Base-by-base conservation (phyloP, 2,329 filamentous ascomycete genomes). In the Macrophomina pseudophaseolina region DNA sequence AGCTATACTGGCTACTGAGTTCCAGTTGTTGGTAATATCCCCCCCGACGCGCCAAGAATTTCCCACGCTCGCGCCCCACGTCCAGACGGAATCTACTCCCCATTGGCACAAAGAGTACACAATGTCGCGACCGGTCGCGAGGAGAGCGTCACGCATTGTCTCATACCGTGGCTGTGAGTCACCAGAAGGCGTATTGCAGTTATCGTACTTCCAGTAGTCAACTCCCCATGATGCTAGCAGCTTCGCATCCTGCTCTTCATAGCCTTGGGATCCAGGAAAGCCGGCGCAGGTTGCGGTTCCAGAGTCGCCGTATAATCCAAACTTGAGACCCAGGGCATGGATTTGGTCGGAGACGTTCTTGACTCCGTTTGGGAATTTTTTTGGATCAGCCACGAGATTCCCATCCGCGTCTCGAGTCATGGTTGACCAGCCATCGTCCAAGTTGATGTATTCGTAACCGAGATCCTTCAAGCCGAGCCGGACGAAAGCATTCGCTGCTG, bases 301-400 rank as follows among this genome's bases (percentile, higher is more conserved):
- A 2, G 73, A 78, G 35, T 76, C 76, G 14, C 74, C 76, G 69
- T 81, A 81, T 68, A 80, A 79, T 14, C 79, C 79, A 18, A 79
- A 74, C 67, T 79, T 77, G 58, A 80, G 74, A 6, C 78, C 77
- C 64, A 75, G 69, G 5, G 68, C 69, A 62, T 81, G 79, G 18
- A 80, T 68, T 44, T 76, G 69, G 52, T 79, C 76, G 6, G 78
- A 74, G 2, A 80, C 69, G 46, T 73, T 68, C 49, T 74, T 76
- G 65, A 81, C 75, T 35, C 79, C 78, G 18, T 71, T 72, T 11
- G 79, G 79, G 51, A 79, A 81, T 70, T 79, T 80, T 11, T 65
- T 67, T 1, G 72, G 69, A 67, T 80, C 75, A 30, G 72, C 68
- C 49, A 76, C 72, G 30, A 80, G 68, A 7, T 71, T 69, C 33